These are phyloP conservation scores for Xylariaceae sp. DNA, from an alignment of 2,329 filamentous ascomycete species.

Conservation along the genomic window DNA sequence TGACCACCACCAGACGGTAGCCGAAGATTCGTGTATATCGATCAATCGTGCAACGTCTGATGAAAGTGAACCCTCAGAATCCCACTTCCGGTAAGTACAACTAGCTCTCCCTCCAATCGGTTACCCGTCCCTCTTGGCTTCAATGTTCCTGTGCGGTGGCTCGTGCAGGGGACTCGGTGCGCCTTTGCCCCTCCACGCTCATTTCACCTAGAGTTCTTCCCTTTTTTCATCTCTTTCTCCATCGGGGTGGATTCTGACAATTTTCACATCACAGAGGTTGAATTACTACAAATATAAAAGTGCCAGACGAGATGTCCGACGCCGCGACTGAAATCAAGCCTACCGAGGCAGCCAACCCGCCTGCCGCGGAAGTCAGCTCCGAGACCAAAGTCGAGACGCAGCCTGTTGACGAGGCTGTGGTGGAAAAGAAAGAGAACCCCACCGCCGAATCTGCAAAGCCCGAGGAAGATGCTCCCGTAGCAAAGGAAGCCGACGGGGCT, in stretches of 20 bases:
- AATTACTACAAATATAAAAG: background rate
- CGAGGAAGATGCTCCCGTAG: conserved; percentile 23
- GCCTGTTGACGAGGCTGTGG: background rate
- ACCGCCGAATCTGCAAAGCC: conserved; percentile 6
- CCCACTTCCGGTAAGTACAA: too few species aligned
- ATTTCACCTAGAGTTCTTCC: background rate
- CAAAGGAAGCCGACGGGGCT: conserved; percentile 17
- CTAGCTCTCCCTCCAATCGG: too few species aligned
- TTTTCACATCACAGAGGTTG: too few species aligned
- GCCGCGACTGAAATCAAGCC: conserved; percentile 33
- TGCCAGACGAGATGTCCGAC: conserved; percentile 29
- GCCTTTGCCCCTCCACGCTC: conserved; percentile 10
- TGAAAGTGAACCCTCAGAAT: too few species aligned
- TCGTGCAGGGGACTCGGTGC: too few species aligned
- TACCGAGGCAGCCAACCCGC: conserved; percentile 30
- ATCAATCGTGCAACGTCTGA: too few species aligned
- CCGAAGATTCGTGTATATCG: too few species aligned
- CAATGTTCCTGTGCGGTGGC: too few species aligned
- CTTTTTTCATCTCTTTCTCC: background rate
- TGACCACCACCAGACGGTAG: too few species aligned
- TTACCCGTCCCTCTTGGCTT: too few species aligned
- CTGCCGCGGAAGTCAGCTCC: conserved; percentile 8
- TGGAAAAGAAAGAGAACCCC: conserved; percentile 10
- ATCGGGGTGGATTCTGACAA: background rate
- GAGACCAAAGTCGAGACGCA: conserved; percentile 10